These are phyloP conservation scores for Coemansia biformis DNA, from an alignment of 192 early-diverging fungal species.

Conservation along the genomic window DNA sequence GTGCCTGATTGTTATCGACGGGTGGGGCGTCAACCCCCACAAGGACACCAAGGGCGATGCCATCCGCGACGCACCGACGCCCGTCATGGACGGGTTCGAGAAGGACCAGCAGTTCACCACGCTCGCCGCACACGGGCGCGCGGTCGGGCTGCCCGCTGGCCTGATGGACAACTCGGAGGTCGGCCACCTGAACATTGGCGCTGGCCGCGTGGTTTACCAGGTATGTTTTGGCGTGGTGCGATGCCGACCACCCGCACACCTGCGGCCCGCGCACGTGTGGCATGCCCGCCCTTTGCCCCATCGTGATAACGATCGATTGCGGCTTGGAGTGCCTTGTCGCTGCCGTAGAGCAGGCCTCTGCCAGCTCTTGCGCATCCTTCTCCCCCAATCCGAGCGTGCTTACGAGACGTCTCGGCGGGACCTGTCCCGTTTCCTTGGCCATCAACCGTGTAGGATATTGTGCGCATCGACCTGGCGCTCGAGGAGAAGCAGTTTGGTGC, in stretches of 20 bases:
- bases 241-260: too few species aligned
- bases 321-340: too few species aligned
- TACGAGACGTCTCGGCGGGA: too few species aligned
- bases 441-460: slow-evolving; percentile 70
- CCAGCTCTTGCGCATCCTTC: too few species aligned
- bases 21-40: slow-evolving; percentile 87
- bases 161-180: slow-evolving; percentile 99
- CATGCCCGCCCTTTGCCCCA: not conserved
- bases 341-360: too few species aligned
- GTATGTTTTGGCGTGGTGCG: too few species aligned
- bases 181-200: slow-evolving; percentile 99
- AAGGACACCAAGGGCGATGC: slow-evolving; percentile 77
- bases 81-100: slow-evolving; percentile 82
- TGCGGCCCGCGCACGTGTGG: too few species aligned
- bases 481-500: slow-evolving; percentile 76
- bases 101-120: slow-evolving; percentile 68
- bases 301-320: slow-evolving; percentile 7
- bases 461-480: slow-evolving; percentile 92
- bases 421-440: too few species aligned
- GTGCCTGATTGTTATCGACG: slow-evolving; percentile 92
- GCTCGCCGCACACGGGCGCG: slow-evolving; percentile 88
- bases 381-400: slow-evolving; percentile 1
- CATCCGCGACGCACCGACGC: slow-evolving; percentile 87
- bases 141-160: slow-evolving; percentile 96
- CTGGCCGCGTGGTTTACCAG: slow-evolving; percentile 97